Evolutionary conservation across 2,329 filamentous ascomycete genomes (phyloP), one percentile per base, ranked within the genome.

Genomic region (Aspergillus ibericus): DNA sequence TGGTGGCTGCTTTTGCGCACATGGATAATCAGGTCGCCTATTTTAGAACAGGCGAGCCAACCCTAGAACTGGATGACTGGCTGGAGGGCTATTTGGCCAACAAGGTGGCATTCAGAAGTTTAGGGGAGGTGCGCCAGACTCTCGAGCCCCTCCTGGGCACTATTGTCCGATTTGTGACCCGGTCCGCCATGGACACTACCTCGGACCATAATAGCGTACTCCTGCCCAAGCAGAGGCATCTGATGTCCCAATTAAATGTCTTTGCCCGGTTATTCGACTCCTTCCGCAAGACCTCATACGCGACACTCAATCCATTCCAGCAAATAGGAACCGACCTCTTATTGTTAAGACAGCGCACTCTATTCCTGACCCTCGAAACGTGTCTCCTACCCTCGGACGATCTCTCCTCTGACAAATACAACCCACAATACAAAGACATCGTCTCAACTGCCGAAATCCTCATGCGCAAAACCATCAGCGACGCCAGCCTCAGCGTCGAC

Each of bases 401-500:
- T 9, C n/a, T 3, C 9, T 10, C 16, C 13, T 7, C 7, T 10
- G 47, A 34, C 27, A 10, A 34, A 8, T 55, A 63, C 27, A 27
- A 44, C 2, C 25, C 53, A 7, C 36, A 50, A 4, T 64, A 59
- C 40, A 22, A 46, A 15, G n/a, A 22, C 0, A 32, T 65, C 3
- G 6, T 63, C 6, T 38, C 52, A 2, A 13, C 59, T 0, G 54
- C 36, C 7, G 34, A 61, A 29, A 9, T 8, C n/a, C 47, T 63
- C 20, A 55, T 50, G 20, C n/a, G 38, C 44, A 56, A 46, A 29
- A 55, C 63, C 48, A 4, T 27, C 5, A 56, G 57, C 6, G 49
- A 36, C 3, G 61, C 66, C n/a, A 61, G 60, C 10, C 52, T 68
- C 20, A 44, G 60, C 2, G 38, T 75, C 58, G 68, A 74, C 44